A percentile compares a stretch with the other conserved stretches of the same genome.
Conservation (phyloP, 495 filamentous ascomycete species). For the Podospora didyma region DNA sequence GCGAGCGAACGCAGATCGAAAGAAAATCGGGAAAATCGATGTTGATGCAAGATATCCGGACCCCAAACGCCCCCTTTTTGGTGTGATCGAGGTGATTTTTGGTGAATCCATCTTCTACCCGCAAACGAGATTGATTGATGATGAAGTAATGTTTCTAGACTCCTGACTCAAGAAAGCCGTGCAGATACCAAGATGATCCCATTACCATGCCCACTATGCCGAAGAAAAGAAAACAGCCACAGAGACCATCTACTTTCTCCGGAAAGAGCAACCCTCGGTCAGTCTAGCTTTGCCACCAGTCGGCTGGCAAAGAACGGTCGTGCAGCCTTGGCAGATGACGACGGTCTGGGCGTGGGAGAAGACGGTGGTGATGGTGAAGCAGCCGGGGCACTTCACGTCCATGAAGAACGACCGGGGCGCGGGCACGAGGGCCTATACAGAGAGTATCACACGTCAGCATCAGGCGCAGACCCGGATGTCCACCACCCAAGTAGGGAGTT, state of each 20-base stretch:
- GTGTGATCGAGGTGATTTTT: constrained; percentile 44
- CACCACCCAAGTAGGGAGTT: background rate
- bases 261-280: constrained; percentile 72
- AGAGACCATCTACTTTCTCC: constrained; percentile 82
- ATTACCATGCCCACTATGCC: constrained; percentile 43
- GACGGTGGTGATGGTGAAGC: constrained; percentile 99
- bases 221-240: constrained; percentile 44
- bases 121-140: constrained; percentile 45
- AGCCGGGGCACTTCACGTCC: constrained; percentile 99
- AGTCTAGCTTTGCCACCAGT: constrained; percentile 93
- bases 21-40: constrained; percentile 36
- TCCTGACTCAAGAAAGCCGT: constrained; percentile 45
- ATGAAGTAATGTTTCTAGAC: constrained; percentile 43
- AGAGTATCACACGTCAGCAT: constrained; percentile 16
- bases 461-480: background rate
- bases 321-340: constrained; percentile 98
- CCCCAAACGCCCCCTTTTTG: constrained; percentile 57
- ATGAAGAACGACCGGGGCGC: constrained; percentile 99
- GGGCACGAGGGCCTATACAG: constrained; percentile 80
- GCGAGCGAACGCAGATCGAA: constrained; percentile 28
- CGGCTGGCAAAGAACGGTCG: constrained; percentile 94
- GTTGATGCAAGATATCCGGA: constrained; percentile 84
- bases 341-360: constrained; percentile 99
- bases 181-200: constrained; percentile 46
- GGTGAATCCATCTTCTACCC: constrained; percentile 76